Evolutionary conservation across 345 rosid genomes (phyloP), one percentile per base, ranked within the genome.

Genomic region (Trapa incisa): DNA sequence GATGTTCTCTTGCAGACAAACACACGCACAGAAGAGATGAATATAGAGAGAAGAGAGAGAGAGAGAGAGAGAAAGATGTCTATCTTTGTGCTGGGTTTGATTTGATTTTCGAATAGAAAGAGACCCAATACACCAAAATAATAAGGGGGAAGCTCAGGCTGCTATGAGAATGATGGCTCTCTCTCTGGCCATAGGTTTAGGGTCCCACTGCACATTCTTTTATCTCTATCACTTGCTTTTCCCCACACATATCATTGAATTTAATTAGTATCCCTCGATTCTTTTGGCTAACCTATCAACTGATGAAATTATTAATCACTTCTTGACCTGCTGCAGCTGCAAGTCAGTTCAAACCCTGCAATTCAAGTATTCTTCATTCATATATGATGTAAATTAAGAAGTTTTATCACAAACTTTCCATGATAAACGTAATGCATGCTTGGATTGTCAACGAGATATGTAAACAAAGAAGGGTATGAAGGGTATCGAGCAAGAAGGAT

Each of bases 101-200:
- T 42, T 45, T 60, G 60, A 60, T 52, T 38, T 67, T 67, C 61
- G 54, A 57, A 67, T 14, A 12, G 15, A 45, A 11, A 45, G 48
- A 11, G 12, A 45, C 48, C 48, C 48, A 7, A 45, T 5, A 41
- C 43, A 41, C 56, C 4, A 50, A 17, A 50, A 50, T 3, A 50
- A 50, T 15, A 22, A 53, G 8, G 11, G 8, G 11, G 11, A 13
- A 45, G 48, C 48, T 45, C 48, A 36, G 0, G 29, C 29, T 22
- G 29, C 22, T 67, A 67, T 52, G 63, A 54, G 42, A 36, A 67
- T 56, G 45, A 60, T 52, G 70, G n/a, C 54, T 54, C 47, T 11
- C 48, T 42, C 45, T 38, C 33, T 45, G 38, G 56, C 56, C 56
- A 50, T 58, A 32, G 63, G 63, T 10, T 13, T 11, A 45, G 32